Conservation (phyloP, 1,284 basidiomycete genomes). For the Trichosporon sp. region DNA sequence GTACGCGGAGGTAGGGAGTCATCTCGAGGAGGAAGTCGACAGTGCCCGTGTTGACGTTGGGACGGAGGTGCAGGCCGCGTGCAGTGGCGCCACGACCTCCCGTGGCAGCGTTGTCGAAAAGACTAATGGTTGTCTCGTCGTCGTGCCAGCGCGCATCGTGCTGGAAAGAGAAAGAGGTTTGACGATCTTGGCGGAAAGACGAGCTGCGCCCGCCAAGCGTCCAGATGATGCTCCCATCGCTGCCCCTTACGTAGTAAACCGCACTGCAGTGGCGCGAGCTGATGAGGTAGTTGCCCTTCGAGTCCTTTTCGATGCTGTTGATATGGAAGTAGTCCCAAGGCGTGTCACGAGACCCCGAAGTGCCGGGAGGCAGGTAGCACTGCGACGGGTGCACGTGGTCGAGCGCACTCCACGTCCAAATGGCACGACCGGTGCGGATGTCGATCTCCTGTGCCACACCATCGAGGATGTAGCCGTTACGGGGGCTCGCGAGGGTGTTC, state of each 20-base stretch:
- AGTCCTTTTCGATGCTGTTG: constrained; percentile 40
- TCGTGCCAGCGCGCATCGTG: constrained; percentile 33
- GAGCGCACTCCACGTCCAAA: constrained; percentile 35
- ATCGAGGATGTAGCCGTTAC: constrained; percentile 23
- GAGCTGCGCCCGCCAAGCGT: constrained; percentile 33
- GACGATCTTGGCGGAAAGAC: constrained; percentile 26
- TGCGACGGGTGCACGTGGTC: constrained; percentile 30
- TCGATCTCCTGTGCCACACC: constrained; percentile 40
- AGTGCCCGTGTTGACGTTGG: constrained; percentile 27
- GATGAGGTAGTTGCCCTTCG: constrained; percentile 40
- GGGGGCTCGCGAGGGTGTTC: not conserved
- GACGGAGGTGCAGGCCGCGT: constrained; percentile 30
- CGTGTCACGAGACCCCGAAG: not conserved
- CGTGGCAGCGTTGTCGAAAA: constrained; percentile 42
- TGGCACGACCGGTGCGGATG: constrained; percentile 28
- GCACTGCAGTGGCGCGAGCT: constrained; percentile 37
- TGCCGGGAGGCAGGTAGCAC: constrained; percentile 25
- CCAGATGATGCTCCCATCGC: constrained; percentile 36
- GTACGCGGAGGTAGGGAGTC: constrained; percentile 25
- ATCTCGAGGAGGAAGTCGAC: constrained; percentile 23
- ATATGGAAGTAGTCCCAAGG: constrained; percentile 39
- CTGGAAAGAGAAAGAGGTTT: constrained; percentile 28
- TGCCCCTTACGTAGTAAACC: constrained; percentile 35
- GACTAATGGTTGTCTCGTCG: constrained; percentile 17
- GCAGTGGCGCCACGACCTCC: constrained; percentile 18